phyloP scores from a whole-genome alignment of 192 early-diverging fungal genomes.

The Mortierella alpina region DNA sequence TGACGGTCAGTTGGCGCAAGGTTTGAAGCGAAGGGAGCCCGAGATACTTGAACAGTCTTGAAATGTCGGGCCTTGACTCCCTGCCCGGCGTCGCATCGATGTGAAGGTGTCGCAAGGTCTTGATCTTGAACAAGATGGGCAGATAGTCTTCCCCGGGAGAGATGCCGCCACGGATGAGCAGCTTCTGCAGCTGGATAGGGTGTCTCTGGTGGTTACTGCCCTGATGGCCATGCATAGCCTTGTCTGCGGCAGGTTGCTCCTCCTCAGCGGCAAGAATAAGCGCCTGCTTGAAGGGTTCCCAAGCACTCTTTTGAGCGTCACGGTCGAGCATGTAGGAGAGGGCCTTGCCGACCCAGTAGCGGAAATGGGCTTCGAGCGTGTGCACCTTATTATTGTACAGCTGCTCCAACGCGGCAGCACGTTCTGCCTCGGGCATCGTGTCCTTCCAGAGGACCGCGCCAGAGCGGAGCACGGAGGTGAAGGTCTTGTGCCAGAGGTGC shows the following conservation, averaged over 20 bases:
- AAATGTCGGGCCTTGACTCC: neutral
- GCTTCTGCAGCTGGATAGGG: neutral
- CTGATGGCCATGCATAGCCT: neutral
- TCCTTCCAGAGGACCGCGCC: neutral
- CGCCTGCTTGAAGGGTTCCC: conserved; percentile 1
- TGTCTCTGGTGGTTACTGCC: too few species aligned
- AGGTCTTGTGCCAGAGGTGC: neutral
- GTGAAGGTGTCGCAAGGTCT: conserved; percentile 5
- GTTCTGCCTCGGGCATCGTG: neutral
- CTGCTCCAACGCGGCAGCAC: neutral
- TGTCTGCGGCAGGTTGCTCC: neutral
- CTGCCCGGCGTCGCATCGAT: neutral
- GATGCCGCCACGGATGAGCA: conserved; percentile 2
- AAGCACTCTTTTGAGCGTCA: neutral
- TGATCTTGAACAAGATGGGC: neutral
- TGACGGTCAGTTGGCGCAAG: neutral
- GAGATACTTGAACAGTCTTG: conserved; percentile 6
- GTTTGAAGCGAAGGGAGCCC: neutral
- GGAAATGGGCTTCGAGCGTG: conserved; percentile 5
- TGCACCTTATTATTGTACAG: conserved; percentile 1
- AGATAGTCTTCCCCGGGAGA: conserved; percentile 6
- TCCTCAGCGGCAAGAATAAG: neutral
- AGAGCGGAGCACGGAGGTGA: neutral
- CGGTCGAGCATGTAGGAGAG: neutral
- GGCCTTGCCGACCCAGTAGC: conserved; percentile 4